Percentiles rank a stretch among this genome's conserved stretches.
Conservation (phyloP, 2,329 filamentous ascomycete species). For the Sporothrix variecibatus region DNA sequence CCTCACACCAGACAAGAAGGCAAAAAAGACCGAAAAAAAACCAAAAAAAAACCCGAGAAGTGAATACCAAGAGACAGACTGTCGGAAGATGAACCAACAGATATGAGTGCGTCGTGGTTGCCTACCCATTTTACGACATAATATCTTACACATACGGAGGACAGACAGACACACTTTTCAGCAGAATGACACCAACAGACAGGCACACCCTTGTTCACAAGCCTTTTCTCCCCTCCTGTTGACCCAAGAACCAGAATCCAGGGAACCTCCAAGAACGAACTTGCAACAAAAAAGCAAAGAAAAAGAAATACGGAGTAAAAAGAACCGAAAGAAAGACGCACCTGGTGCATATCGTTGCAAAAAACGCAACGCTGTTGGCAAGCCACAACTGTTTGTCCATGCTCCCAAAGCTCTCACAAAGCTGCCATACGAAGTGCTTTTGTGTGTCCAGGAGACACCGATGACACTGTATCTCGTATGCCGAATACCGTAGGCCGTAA, state of each 20-base stretch:
- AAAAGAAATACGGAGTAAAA: too few relatives aligned
- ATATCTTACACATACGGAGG: not conserved
- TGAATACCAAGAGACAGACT: not conserved
- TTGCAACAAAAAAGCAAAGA: not conserved
- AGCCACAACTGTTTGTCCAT: not conserved
- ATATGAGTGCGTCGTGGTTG: not conserved
- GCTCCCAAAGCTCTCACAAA: not conserved
- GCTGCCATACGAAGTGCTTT: not conserved
- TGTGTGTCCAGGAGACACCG: not conserved
- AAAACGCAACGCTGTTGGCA: conserved; percentile 1
- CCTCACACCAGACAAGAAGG: not conserved
- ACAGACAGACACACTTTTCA: not conserved
- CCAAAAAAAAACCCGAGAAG: not conserved
- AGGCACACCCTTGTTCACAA: not conserved
- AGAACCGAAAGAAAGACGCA: not conserved
- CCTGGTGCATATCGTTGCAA: not conserved
- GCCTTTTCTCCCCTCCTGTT: not conserved
- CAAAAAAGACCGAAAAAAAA: not conserved
- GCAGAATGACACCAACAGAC: not conserved
- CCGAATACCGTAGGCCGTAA: not conserved
- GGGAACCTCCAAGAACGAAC: not conserved
- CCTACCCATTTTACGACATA: not conserved
- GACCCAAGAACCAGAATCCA: not conserved
- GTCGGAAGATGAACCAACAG: not conserved
- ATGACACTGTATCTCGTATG: not conserved